These are phyloP conservation scores for Trypanosoma vivax DNA, from an alignment of 208 protist genomes.

Conservation along the genomic window DNA sequence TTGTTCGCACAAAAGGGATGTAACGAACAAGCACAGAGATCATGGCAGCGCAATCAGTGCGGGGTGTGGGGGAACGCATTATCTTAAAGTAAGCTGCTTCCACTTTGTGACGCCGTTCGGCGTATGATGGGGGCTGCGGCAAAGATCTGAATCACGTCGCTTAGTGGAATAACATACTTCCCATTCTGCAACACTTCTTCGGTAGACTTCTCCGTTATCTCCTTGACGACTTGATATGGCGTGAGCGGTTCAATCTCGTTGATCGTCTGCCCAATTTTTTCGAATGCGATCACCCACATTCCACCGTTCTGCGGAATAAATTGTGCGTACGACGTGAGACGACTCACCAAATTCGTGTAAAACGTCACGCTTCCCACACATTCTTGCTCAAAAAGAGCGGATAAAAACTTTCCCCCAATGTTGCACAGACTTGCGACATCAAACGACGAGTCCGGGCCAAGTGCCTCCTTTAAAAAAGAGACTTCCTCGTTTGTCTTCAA, in stretches of 20 bases:
- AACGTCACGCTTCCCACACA: slow-evolving; percentile 42
- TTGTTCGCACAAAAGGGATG: too few relatives aligned
- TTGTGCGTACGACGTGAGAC: slow-evolving; percentile 30
- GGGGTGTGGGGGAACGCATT: slow-evolving; percentile 5
- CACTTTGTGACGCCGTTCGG: slow-evolving; percentile 21
- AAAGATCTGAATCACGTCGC: slow-evolving; percentile 54
- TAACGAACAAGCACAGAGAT: too few relatives aligned
- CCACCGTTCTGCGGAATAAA: slow-evolving; percentile 15
- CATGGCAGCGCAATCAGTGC: too few relatives aligned
- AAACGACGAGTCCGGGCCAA: slow-evolving; percentile 58
- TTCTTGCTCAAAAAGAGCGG: slow-evolving; percentile 65
- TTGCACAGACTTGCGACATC: slow-evolving; percentile 36
- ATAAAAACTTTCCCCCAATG: slow-evolving; percentile 52
- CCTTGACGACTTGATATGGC: slow-evolving; percentile 53
- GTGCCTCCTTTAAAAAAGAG: slow-evolving; percentile 30
- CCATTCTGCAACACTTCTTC: neutral
- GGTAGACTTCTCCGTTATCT: slow-evolving; percentile 53
- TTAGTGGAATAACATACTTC: slow-evolving; percentile 28
- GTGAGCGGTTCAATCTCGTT: slow-evolving; percentile 56
- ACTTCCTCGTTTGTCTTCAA: slow-evolving; percentile 50
- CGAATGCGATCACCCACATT: slow-evolving; percentile 35
- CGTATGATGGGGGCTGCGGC: slow-evolving; percentile 52
- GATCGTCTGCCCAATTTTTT: slow-evolving; percentile 41
- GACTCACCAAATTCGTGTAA: slow-evolving; percentile 44
- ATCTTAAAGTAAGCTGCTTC: slow-evolving; percentile 20